These are phyloP conservation scores for Russula abietina DNA, from an alignment of 768 basidiomycete species.

Conservation along the genomic window DNA sequence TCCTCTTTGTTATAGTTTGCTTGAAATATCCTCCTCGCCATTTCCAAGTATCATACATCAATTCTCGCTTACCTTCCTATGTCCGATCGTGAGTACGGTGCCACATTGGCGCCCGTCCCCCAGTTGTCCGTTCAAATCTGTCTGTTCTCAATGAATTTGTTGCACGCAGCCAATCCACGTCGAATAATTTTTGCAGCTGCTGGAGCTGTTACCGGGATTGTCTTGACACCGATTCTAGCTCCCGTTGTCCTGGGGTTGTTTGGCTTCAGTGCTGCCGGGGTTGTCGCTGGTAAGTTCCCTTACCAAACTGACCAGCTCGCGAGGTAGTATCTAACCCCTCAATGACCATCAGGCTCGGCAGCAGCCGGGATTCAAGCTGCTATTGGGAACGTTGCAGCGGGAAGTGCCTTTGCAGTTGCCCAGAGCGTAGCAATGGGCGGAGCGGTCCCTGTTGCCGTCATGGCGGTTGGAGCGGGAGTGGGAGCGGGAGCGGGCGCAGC, in stretches of 20 bases:
- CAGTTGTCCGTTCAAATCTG: not conserved
- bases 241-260: not conserved
- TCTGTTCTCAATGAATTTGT: not conserved
- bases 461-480: not conserved
- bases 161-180: too few relatives aligned
- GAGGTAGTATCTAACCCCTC: not conserved
- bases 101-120: not conserved
- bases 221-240: not conserved
- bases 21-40: too few relatives aligned
- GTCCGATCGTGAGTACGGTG: not conserved
- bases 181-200: not conserved
- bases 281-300: conserved; percentile 6
- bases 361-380: conserved; percentile 10
- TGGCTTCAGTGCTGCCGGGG: conserved; percentile 7
- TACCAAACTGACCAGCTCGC: not conserved
- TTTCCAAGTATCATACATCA: not conserved
- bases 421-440: conserved; percentile 20
- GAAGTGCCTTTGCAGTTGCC: conserved; percentile 6
- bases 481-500: not conserved
- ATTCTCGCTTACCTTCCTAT: not conserved
- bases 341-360: not conserved
- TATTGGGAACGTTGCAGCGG: conserved; percentile 17
- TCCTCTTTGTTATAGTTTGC: not conserved
- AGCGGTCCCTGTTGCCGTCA: not conserved
- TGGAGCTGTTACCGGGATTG: not conserved